Percentiles rank a stretch among this genome's conserved stretches.
phyloP scores from a whole-genome alignment of 352 stramenopile species.

The Pelagophyceae sp. region DNA sequence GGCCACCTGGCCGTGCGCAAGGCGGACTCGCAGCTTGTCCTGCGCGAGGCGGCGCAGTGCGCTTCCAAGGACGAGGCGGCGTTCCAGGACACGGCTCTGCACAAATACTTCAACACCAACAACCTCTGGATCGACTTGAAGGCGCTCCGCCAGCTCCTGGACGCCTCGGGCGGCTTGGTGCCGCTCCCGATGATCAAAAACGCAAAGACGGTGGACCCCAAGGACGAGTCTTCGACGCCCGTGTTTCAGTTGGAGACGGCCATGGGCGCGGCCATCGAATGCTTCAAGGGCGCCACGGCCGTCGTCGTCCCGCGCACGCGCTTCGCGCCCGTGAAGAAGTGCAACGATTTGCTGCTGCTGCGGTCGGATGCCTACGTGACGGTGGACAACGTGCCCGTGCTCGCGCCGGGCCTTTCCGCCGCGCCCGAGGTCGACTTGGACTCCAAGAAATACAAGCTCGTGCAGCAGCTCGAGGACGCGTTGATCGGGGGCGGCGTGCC shows the following conservation, averaged over 20 bases:
- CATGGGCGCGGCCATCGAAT: conserved; percentile 94
- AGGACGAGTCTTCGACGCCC: conserved; percentile 63
- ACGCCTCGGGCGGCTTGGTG: conserved; percentile 87
- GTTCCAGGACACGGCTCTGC: conserved; percentile 92
- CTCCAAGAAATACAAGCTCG: conserved; percentile 95
- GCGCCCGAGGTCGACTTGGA: conserved; percentile 89
- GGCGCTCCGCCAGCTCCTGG: conserved; percentile 89
- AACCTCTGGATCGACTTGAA: conserved; percentile 98
- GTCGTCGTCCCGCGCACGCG: conserved; percentile 88
- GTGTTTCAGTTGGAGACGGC: conserved; percentile 87
- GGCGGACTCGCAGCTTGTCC: conserved; percentile 81
- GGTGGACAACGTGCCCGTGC: conserved; percentile 83
- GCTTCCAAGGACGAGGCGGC: conserved; percentile 81
- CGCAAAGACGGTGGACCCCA: conserved; percentile 77
- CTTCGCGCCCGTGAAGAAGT: conserved; percentile 98
- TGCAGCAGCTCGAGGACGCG: conserved; percentile 87
- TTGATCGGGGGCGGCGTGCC: conserved; percentile 75
- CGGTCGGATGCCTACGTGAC: conserved; percentile 95
- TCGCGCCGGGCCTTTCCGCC: conserved; percentile 78
- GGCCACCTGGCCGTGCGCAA: conserved; percentile 92
- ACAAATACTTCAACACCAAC: conserved; percentile 99
- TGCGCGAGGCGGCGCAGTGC: conserved; percentile 95
- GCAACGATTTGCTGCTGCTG: conserved; percentile 91
- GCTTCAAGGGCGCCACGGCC: conserved; percentile 91
- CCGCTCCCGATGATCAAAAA: conserved; percentile 95